Conservation (phyloP, 2,329 filamentous ascomycete species). For the Colletotrichum noveboracense region DNA sequence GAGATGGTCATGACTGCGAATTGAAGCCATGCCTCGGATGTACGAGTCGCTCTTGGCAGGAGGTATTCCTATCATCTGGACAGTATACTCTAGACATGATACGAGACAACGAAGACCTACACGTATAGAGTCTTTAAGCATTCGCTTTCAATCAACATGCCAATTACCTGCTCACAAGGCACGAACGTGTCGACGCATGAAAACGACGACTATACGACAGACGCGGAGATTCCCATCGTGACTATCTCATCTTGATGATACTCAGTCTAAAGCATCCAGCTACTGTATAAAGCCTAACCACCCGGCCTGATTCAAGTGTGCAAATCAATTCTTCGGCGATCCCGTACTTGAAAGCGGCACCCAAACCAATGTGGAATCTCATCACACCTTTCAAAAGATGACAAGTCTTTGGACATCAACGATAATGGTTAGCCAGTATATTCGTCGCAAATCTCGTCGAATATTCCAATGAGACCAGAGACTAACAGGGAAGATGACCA, state of each 20-base stretch:
- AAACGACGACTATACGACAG: too few species aligned
- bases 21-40: not conserved
- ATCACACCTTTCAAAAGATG: not conserved
- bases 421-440: not conserved
- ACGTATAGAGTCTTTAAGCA: fast-evolving
- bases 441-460: fast-evolving
- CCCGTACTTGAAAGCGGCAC: not conserved
- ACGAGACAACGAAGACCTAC: fast-evolving
- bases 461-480: not conserved
- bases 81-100: fast-evolving
- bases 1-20: fast-evolving
- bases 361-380: fast-evolving
- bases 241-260: too few species aligned
- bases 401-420: not conserved
- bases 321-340: too few species aligned
- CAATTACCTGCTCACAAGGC: fast-evolving
- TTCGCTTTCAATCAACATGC: fast-evolving
- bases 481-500: not conserved
- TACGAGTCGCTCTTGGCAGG: fast-evolving
- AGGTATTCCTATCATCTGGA: not conserved
- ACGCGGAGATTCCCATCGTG: too few species aligned
- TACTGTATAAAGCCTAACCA: too few species aligned
- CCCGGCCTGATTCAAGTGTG: too few species aligned
- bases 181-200: not conserved
- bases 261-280: too few species aligned